Percentiles rank a stretch among this genome's conserved stretches.
Conservation (phyloP, 176 grass and related monocot genomes). For the Olyra latifolia region DNA sequence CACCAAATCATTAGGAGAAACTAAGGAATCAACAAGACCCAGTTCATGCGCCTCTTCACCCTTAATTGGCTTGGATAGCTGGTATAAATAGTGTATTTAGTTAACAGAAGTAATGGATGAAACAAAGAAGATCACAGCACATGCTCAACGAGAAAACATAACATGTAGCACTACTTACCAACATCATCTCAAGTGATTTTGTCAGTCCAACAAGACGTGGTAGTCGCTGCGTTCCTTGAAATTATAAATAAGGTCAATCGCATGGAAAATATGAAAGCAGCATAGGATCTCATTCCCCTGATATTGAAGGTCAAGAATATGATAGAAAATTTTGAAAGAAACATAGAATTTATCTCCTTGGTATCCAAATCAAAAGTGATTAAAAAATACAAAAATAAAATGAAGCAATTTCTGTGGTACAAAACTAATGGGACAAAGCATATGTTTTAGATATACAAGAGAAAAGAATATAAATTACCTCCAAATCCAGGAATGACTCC, state of each 20-base stretch:
- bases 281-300: background rate
- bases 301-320: slow-evolving; percentile 12
- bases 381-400: background rate
- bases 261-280: background rate
- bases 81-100: slow-evolving; percentile 9
- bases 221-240: slow-evolving; percentile 89
- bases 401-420: background rate
- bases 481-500: slow-evolving; percentile 91
- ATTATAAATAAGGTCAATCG: slow-evolving; percentile 1
- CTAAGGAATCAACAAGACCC: slow-evolving; percentile 82
- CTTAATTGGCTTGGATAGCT: slow-evolving; percentile 87
- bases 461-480: slow-evolving; percentile 45
- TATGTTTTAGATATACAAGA: background rate
- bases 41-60: slow-evolving; percentile 68
- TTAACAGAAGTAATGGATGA: background rate
- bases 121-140: background rate
- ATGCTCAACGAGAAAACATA: background rate
- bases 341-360: background rate
- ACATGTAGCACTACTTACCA: slow-evolving; percentile 51
- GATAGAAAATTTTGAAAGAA: background rate
- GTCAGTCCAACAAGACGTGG: slow-evolving; percentile 87
- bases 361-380: background rate
- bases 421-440: background rate
- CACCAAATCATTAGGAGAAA: slow-evolving; percentile 79
- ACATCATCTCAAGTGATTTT: slow-evolving; percentile 90